Evolutionary conservation across 2,329 filamentous ascomycete species (phyloP), one percentile per base, ranked within the genome.

Genomic region (Coleophoma crateriformis): DNA sequence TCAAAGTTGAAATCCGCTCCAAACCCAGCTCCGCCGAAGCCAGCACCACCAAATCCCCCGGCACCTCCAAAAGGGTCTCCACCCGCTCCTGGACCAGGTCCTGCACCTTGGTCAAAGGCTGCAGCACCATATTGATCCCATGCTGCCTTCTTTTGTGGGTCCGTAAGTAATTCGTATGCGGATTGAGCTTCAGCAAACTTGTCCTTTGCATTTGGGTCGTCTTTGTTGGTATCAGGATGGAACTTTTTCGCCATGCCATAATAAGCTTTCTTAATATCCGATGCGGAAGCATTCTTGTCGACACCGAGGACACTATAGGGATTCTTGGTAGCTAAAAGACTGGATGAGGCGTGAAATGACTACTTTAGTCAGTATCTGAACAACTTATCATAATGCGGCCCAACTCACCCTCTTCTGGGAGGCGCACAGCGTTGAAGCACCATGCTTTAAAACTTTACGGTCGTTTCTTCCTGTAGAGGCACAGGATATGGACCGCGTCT

Each of bases 171-270:
- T 68, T 99, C 94, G 70, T 99, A 99, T 20, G 94, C 90, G 33
- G 87, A 82, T 68, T 99, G 94, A 48, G 95, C 89, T 60, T 96
- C 92, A 55, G 85, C 81, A 63, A 99, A 99, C 62, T 88, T 92
- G 61, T 97, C 94, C 67, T 97, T 97, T 34, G 94, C 91, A n/a
- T 75, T 79, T 3, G 88, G 69, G 60, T 97, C 94, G 60, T 97
- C 94, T 68, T 97, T 97, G 76, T 97, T 99, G 34, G 94, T 97
- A 67, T 99, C 94, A 8, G 94, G 94, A 63, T 99, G 94, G 67
- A 83, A 99, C 65, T 97, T 99, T 71, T 99, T 99, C 17, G 94
- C 94, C 51, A 97, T 76, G 46, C 91, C 89, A 67, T 99, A 99
- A 74, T 99, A 99, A 3, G 94, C 91, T 69, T 96, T 97, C 68